Conservation (phyloP, 2,329 filamentous ascomycete genomes). For the Fusarium duplospermum region DNA sequence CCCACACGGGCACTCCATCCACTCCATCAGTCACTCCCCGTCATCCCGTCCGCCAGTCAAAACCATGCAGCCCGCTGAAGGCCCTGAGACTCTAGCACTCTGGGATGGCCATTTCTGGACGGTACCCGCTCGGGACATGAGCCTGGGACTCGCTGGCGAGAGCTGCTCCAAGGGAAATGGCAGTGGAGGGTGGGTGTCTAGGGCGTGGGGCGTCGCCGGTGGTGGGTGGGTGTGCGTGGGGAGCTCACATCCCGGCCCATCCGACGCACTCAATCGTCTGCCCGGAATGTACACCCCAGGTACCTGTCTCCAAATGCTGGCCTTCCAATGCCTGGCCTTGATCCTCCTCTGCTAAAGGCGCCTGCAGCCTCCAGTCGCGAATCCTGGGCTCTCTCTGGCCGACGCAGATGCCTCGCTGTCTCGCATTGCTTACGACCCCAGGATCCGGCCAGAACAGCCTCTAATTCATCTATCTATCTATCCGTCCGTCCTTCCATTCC, state of each 20-base stretch:
- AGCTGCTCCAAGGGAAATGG: constrained; percentile 44
- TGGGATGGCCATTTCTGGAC: constrained; percentile 23
- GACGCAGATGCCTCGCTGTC: constrained; percentile 10
- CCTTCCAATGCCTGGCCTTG: not conserved
- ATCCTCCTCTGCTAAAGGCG: not conserved
- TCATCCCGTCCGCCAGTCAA: constrained; percentile 35
- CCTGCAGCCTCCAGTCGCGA: not conserved
- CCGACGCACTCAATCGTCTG: constrained; percentile 34
- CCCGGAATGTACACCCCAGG: constrained; percentile 33
- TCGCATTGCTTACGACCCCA: constrained; percentile 10
- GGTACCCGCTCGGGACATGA: constrained; percentile 35
- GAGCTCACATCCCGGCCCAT: constrained; percentile 41
- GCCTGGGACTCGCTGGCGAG: constrained; percentile 35
- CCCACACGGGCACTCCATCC: not conserved
- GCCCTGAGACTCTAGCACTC: constrained; percentile 35
- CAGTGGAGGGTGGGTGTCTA: constrained; percentile 42
- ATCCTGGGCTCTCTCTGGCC: not conserved
- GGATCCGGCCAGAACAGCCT: not conserved
- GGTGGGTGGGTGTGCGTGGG: constrained; percentile 37
- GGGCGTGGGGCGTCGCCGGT: constrained; percentile 39
- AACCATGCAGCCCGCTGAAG: constrained; percentile 20
- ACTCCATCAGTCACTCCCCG: not conserved
- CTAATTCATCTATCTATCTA: not conserved
- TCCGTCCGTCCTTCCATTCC: not conserved
- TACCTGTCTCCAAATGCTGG: constrained; percentile 9